A percentile compares a stretch with the other conserved stretches of the same genome.
Evolutionary conservation across 2,329 filamentous ascomycete genomes (phyloP).

Genomic region (Penicillium sp.): DNA sequence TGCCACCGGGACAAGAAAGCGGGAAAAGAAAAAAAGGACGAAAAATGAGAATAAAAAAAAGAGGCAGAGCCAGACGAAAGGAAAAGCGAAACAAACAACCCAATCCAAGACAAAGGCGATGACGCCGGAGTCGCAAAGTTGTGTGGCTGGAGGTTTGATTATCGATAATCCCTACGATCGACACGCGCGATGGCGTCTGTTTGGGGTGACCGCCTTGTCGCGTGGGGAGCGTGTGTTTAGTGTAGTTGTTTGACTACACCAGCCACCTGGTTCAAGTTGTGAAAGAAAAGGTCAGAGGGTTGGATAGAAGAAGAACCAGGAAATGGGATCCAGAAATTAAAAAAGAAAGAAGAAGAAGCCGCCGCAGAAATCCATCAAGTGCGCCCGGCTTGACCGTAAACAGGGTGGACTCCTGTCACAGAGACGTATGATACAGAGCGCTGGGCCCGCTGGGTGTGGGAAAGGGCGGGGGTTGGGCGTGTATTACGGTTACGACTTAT

Average conservation of each 20-base stretch:
- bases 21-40: constrained; percentile 3
- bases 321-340: neutral
- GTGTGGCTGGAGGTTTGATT: constrained; percentile 32
- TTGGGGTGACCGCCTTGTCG: constrained; percentile 34
- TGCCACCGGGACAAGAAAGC: constrained; percentile 34
- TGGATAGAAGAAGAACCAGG: constrained; percentile 4
- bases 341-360: constrained; percentile 7
- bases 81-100: neutral
- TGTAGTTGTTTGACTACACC: neutral
- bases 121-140: constrained; percentile 10
- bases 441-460: neutral
- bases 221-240: constrained; percentile 28
- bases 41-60: too few relatives aligned
- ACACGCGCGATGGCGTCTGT: constrained; percentile 33
- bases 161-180: constrained; percentile 35
- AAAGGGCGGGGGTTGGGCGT: constrained; percentile 16
- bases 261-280: too few relatives aligned
- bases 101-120: neutral
- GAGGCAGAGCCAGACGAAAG: too few relatives aligned
- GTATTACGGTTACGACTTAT: constrained; percentile 18
- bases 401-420: constrained; percentile 26
- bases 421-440: constrained; percentile 15
- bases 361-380: constrained; percentile 15
- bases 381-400: constrained; percentile 28
- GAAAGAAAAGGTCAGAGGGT: too few relatives aligned